A percentile compares a stretch with the other conserved stretches of the same genome.
Conservation (phyloP, 805 yeast genomes). For the Komagataella pseudopastoris region DNA sequence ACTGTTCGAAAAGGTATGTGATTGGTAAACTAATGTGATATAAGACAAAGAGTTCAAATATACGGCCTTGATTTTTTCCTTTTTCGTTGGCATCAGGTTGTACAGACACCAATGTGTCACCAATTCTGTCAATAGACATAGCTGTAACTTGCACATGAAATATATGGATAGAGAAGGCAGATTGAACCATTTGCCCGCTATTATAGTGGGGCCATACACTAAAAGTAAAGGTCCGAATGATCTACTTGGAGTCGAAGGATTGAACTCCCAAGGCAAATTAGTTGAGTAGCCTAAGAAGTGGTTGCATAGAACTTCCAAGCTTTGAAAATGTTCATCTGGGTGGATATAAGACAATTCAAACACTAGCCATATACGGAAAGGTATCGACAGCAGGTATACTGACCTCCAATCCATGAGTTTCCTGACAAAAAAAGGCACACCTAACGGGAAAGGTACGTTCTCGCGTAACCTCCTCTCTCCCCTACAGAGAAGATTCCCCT, state of each 20-base stretch:
- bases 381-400: slow-evolving; percentile 28
- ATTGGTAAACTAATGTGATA: slow-evolving; percentile 65
- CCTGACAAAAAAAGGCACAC: neutral
- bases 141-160: slow-evolving; percentile 38
- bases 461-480: neutral
- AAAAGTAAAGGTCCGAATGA: slow-evolving; percentile 58
- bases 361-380: slow-evolving; percentile 40
- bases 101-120: slow-evolving; percentile 16
- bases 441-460: neutral
- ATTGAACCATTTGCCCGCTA: slow-evolving; percentile 18
- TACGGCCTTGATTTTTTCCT: slow-evolving; percentile 23
- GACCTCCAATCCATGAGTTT: slow-evolving; percentile 27
- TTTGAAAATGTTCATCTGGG: slow-evolving; percentile 96
- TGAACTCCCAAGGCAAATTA: slow-evolving; percentile 77
- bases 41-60: slow-evolving; percentile 45
- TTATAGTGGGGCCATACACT: slow-evolving; percentile 54
- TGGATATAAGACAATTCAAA: slow-evolving; percentile 77
- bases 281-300: slow-evolving; percentile 23
- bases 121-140: slow-evolving; percentile 18
- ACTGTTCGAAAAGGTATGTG: slow-evolving; percentile 84
- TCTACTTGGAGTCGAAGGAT: slow-evolving; percentile 41
- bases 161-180: slow-evolving; percentile 35
- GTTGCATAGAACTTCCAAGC: slow-evolving; percentile 57
- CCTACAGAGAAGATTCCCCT: neutral
- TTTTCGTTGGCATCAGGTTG: slow-evolving; percentile 18